Percentiles rank a stretch among this genome's conserved stretches.
These are phyloP conservation scores for Cyamopsis tetragonoloba DNA, from an alignment of 306 rosid species.

Conservation along the genomic window DNA sequence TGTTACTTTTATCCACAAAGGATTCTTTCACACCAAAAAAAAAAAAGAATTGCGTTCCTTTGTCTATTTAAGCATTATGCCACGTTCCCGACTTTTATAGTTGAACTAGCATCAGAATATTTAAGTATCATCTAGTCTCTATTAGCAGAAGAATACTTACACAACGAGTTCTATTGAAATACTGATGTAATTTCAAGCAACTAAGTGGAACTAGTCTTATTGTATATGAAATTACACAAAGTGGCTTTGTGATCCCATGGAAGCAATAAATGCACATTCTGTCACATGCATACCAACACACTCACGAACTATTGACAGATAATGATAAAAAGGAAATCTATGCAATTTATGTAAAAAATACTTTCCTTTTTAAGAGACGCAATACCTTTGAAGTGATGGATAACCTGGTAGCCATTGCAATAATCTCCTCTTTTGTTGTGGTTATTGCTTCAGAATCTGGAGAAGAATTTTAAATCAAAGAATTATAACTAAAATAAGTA, in stretches of 20 bases:
- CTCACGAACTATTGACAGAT: not conserved
- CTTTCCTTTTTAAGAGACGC: slow-evolving; percentile 12
- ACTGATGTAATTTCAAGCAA: not conserved
- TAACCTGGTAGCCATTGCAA: slow-evolving; percentile 74
- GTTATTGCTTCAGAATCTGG: slow-evolving; percentile 59
- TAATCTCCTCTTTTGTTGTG: slow-evolving; percentile 54
- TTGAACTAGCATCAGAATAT: not conserved
- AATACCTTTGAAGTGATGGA: slow-evolving; percentile 85
- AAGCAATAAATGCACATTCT: slow-evolving; percentile 10
- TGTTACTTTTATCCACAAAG: slow-evolving; percentile 1
- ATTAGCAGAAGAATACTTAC: slow-evolving; percentile 1
- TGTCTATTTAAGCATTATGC: not conserved
- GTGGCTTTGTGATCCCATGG: not conserved
- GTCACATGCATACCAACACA: not conserved
- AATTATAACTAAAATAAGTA: slow-evolving; percentile 8
- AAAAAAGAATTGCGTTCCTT: not conserved
- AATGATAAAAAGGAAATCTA: not conserved
- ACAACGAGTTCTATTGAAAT: not conserved
- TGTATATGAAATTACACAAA: not conserved
- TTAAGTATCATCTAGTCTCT: not conserved
- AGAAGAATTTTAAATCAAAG: slow-evolving; percentile 27
- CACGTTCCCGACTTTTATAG: not conserved
- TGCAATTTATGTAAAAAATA: not conserved
- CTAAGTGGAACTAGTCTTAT: not conserved
- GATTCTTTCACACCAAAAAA: not conserved